Base-by-base conservation (phyloP, 2,329 filamentous ascomycete species). In the Ceratocystis albifundus region DNA sequence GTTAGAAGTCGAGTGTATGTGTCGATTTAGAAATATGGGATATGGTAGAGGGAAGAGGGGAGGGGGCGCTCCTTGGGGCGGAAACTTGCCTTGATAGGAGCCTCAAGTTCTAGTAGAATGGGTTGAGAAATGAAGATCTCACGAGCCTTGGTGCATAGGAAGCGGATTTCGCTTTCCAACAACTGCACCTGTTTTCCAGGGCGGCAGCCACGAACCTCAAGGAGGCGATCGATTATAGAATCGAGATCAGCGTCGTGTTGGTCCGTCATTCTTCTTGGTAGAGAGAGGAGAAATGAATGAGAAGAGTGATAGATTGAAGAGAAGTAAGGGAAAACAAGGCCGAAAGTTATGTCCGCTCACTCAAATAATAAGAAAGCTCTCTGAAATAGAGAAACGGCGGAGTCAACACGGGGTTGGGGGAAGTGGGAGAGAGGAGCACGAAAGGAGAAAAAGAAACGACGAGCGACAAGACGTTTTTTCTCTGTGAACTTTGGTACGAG, bases 51-150 rank as follows among this genome's bases (percentile, higher is more conserved):
- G 28, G 30, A 57, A 20, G 6, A 20, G 28, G 28, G 8, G 15
- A 28, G 32, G 44, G 36, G 62, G 5, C 6, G 22, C 32, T 30
- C 6, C 44, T 32, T 17, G 41, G 41, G 36, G 30, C 22, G 2
- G 62, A 22, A 41, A 75, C 82, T 73, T 82, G 96, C 93, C 91
- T 99, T 99, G 80, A 99, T 97, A 69, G 94, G 94, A 75, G 94
- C 94, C 79, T 97, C 94, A 63, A 99, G 85, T 81, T 99, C 94
- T 71, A 99, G 86, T 71, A 99, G 82, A 74, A 97, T 97, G 71
- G 94, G 94, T 81, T 99, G 94, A 69, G 92, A 96, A 78, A 99
- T 97, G 82, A 99, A 97, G 74, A 99, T 97, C 82, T 99, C 94
- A 71, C 94, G 88, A 70, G 93, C 92, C 82, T 97, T 97, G 76